phyloP scores from a whole-genome alignment of 2,329 filamentous ascomycete genomes.

The Pseudocercospora pini-densiflorae region DNA sequence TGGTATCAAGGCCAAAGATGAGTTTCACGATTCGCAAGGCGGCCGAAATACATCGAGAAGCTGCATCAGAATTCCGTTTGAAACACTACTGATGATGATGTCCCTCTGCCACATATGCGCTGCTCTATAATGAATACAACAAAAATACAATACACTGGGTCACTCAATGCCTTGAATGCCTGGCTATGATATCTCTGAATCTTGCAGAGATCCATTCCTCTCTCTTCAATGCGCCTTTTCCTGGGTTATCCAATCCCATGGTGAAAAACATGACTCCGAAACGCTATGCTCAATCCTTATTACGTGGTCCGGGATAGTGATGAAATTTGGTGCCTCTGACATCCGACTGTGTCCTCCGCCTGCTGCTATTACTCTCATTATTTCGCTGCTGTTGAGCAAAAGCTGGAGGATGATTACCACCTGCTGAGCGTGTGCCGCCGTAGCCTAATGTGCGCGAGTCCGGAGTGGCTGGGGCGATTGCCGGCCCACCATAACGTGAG shows the following conservation, averaged over 20 bases:
- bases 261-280: not conserved
- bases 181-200: not conserved
- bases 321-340: conserved; percentile 16
- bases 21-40: too few species aligned
- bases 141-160: not conserved
- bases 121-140: not conserved
- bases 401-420: conserved; percentile 29
- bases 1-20: too few species aligned
- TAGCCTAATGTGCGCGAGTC: conserved; percentile 21
- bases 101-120: not conserved
- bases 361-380: conserved; percentile 17
- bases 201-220: not conserved
- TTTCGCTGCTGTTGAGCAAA: conserved; percentile 36
- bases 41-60: too few species aligned
- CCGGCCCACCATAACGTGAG: conserved; percentile 31
- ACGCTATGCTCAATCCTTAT: conserved; percentile 8
- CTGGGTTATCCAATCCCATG: conserved; percentile 8
- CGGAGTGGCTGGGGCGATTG: conserved; percentile 34
- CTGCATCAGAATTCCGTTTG: too few species aligned
- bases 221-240: not conserved
- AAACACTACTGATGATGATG: too few species aligned
- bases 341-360: conserved; percentile 23
- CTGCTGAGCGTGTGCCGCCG: conserved; percentile 18
- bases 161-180: not conserved
- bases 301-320: conserved; percentile 13